Evolutionary conservation across 2,329 filamentous ascomycete species (phyloP).

Genomic region (Penicillium sp.): DNA sequence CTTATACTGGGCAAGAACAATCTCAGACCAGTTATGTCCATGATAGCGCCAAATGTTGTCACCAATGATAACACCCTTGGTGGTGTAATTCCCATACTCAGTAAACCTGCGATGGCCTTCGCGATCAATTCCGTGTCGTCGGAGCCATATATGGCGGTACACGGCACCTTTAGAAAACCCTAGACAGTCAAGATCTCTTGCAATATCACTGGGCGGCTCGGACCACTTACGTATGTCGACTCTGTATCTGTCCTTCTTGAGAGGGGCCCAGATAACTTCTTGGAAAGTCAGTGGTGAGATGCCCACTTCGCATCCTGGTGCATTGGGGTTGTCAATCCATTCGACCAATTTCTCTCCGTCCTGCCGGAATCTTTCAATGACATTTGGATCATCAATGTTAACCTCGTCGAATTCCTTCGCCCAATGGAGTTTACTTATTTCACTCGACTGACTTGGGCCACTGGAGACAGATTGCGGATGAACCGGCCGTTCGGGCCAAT

Average conservation of each 20-base stretch:
- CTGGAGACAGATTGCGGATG: no score
- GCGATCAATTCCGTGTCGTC: background rate
- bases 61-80: background rate
- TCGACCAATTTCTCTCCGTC: background rate
- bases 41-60: background rate
- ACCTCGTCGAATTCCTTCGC: background rate
- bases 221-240: background rate
- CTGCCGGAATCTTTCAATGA: background rate
- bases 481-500: no score
- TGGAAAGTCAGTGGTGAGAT: background rate
- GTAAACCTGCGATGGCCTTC: background rate
- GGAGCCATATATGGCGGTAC: background rate
- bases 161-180: background rate
- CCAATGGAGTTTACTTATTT: no score
- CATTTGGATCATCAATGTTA: background rate
- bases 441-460: no score
- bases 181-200: background rate
- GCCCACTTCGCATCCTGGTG: background rate
- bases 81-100: background rate
- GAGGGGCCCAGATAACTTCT: background rate
- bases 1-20: slow-evolving; percentile 1
- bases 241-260: background rate
- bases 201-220: background rate
- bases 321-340: background rate
- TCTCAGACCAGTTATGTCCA: background rate